Conservation (phyloP, 805 yeast genomes). For the Teunomyces lycoperdinae region DNA sequence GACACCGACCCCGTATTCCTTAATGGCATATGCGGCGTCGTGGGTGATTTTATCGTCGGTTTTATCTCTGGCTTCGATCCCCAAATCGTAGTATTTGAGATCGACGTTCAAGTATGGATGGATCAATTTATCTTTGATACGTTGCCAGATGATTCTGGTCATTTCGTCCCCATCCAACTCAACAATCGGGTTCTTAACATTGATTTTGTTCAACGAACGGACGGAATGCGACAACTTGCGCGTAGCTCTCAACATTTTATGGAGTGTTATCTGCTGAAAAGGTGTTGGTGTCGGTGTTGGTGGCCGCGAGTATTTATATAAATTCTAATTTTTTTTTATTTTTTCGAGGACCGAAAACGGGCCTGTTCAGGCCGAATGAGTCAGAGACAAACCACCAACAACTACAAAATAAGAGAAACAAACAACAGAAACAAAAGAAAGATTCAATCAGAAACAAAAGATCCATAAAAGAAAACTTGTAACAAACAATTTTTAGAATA, state of each 20-base stretch:
- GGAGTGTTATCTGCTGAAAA: background rate
- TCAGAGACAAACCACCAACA: background rate
- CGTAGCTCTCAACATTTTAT: constrained; percentile 1
- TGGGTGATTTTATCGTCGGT: constrained; percentile 86
- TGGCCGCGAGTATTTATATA: background rate
- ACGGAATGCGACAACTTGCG: constrained; percentile 6
- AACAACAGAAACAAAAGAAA: background rate
- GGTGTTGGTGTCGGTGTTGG: background rate
- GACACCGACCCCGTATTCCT: constrained; percentile 87
- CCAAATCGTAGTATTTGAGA: constrained; percentile 87
- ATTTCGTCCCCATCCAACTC: constrained; percentile 98
- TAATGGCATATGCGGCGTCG: constrained; percentile 88
- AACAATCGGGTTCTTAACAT: constrained; percentile 84
- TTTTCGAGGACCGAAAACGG: background rate
- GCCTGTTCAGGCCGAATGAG: background rate
- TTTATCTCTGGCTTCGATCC: constrained; percentile 80
- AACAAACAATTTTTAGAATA: background rate
- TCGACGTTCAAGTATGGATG: constrained; percentile 84
- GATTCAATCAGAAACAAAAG: too few relatives aligned
- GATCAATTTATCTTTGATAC: constrained; percentile 82
- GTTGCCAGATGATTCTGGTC: constrained; percentile 94
- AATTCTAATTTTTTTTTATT: background rate
- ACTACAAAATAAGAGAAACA: background rate
- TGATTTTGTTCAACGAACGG: constrained; percentile 47
- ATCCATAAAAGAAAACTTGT: background rate